Evolutionary conservation across 768 basidiomycete genomes (phyloP).

Genomic region (Russula foetens): DNA sequence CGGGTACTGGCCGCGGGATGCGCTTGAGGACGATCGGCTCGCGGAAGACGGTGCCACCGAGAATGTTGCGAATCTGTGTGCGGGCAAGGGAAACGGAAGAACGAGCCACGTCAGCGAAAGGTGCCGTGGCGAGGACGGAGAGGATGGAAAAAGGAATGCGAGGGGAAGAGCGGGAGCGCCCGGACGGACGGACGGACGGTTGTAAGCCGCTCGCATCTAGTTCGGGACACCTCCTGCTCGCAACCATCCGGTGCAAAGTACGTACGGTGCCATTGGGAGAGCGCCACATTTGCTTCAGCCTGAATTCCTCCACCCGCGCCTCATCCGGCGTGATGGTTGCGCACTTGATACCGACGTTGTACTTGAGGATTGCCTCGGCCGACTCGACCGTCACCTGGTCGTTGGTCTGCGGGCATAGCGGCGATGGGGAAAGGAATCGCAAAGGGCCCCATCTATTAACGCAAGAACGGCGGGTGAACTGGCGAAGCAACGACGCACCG

Average conservation of each 20-base stretch:
- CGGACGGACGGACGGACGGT: too few species aligned
- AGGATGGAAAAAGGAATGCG: background rate
- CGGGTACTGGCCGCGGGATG: slow-evolving; percentile 86
- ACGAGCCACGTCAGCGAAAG: slow-evolving; percentile 1
- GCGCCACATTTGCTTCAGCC: slow-evolving; percentile 98
- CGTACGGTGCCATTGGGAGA: slow-evolving; percentile 91
- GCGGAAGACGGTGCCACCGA: slow-evolving; percentile 97
- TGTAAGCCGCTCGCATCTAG: too few species aligned
- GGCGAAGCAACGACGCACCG: slow-evolving; percentile 38
- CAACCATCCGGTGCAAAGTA: too few species aligned
- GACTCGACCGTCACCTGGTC: slow-evolving; percentile 91
- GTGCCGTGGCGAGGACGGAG: too few species aligned
- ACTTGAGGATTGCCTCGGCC: slow-evolving; percentile 88
- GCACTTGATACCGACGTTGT: slow-evolving; percentile 98
- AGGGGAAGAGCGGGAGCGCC: background rate
- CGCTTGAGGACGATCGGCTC: slow-evolving; percentile 91
- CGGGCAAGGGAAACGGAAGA: background rate
- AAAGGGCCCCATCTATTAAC: too few species aligned
- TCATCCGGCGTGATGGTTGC: slow-evolving; percentile 99
- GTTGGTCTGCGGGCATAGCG: slow-evolving; percentile 52
- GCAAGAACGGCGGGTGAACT: background rate
- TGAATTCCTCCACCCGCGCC: slow-evolving; percentile 92
- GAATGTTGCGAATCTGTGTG: slow-evolving; percentile 85
- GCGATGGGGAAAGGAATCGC: slow-evolving; percentile 22
- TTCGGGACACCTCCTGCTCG: too few species aligned